Conservation (phyloP, 129 eudicot species). For the Chrysanthemum makinoi region DNA sequence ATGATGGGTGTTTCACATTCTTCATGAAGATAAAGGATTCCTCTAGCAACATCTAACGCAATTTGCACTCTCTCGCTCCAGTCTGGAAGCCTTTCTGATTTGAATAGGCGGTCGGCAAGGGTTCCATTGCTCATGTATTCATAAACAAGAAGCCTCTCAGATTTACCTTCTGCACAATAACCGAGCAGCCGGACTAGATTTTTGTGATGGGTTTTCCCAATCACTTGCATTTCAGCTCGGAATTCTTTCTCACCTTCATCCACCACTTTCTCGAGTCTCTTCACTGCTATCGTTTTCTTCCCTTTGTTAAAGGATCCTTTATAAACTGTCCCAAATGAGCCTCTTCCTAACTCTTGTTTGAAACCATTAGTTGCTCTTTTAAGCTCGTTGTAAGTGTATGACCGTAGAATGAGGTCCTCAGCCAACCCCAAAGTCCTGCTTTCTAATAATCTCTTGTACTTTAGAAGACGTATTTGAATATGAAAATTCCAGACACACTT, state of each 20-base stretch:
- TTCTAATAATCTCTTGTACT: constrained; percentile 34
- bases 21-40: constrained; percentile 34
- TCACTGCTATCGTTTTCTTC: constrained; percentile 43
- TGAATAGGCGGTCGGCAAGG: constrained; percentile 35
- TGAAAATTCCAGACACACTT: constrained; percentile 24
- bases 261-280: constrained; percentile 22
- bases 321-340: constrained; percentile 49
- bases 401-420: constrained; percentile 32
- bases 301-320: constrained; percentile 40
- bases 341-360: constrained; percentile 41
- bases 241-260: constrained; percentile 10
- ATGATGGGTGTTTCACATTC: constrained; percentile 41
- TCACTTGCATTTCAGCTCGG: constrained; percentile 41
- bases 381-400: constrained; percentile 37
- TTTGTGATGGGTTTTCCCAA: constrained; percentile 45
- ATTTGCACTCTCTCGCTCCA: constrained; percentile 25
- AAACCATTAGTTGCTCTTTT: constrained; percentile 39
- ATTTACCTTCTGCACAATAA: constrained; percentile 9
- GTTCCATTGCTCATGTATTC: constrained; percentile 10
- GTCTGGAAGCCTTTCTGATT: constrained; percentile 12
- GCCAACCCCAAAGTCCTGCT: constrained; percentile 23
- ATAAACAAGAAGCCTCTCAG: constrained; percentile 10
- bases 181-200: constrained; percentile 1
- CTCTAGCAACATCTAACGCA: constrained; percentile 31
- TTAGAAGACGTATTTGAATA: constrained; percentile 33